phyloP scores from a whole-genome alignment of 352 stramenopile species.

The Pythium aristosporum region DNA sequence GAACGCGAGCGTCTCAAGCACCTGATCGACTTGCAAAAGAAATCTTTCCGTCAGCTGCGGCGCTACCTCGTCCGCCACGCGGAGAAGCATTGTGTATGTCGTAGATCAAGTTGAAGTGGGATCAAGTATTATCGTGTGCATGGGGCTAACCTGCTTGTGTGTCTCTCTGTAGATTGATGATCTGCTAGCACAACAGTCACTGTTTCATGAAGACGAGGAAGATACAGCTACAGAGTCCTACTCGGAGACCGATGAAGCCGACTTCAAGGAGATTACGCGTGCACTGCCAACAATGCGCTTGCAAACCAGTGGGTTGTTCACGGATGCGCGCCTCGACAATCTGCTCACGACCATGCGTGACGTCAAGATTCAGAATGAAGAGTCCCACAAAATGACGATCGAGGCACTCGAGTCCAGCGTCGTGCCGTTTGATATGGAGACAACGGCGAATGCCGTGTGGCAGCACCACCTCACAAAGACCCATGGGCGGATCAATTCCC shows the following conservation, averaged over 20 bases:
- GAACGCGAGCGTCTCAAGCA: constrained; percentile 10
- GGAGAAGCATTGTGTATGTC: constrained; percentile 1
- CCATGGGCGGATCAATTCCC: not conserved
- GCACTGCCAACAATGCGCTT: constrained; percentile 11
- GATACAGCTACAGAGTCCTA: constrained; percentile 5
- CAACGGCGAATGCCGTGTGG: constrained; percentile 15
- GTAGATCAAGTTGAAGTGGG: too few species aligned
- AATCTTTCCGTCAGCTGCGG: constrained; percentile 12
- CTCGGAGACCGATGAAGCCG: not conserved
- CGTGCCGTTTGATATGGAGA: constrained; percentile 13
- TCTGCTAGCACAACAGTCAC: not conserved
- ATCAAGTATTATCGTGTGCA: too few species aligned
- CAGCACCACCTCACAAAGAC: constrained; percentile 15
- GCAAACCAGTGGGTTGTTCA: constrained; percentile 13
- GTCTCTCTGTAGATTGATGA: not conserved
- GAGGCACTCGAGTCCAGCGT: constrained; percentile 17
- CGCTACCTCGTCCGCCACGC: constrained; percentile 5
- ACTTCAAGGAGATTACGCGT: constrained; percentile 14
- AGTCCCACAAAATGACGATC: constrained; percentile 11
- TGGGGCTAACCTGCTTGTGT: not conserved
- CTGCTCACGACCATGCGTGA: constrained; percentile 4
- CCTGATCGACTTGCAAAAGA: constrained; percentile 13
- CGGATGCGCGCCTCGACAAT: constrained; percentile 6
- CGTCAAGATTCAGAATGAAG: constrained; percentile 11
- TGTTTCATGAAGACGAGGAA: constrained; percentile 4